A percentile compares a stretch with the other conserved stretches of the same genome.
These are phyloP conservation scores for Claviceps africana DNA, from an alignment of 2,329 filamentous ascomycete species.

Conservation along the genomic window DNA sequence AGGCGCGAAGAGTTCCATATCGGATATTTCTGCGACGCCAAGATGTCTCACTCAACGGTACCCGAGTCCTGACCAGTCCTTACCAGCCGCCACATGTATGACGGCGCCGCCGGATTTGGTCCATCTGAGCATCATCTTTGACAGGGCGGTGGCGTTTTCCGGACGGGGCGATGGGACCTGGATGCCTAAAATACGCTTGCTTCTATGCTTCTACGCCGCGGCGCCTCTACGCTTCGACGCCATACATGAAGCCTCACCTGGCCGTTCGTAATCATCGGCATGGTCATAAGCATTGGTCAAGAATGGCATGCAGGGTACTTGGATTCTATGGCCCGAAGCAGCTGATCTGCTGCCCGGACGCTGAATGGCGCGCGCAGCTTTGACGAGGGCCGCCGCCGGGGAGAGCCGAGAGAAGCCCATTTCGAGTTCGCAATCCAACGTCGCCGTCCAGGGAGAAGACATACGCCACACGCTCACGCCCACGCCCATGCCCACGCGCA, in stretches of 20 bases:
- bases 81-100: not conserved
- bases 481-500: too few relatives aligned
- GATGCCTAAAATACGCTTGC: not conserved
- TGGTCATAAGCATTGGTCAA: not conserved
- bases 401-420: not conserved
- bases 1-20: not conserved
- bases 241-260: not conserved
- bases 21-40: not conserved
- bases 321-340: not conserved
- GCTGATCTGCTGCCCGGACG: not conserved
- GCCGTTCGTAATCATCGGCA: not conserved
- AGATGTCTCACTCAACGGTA: too few relatives aligned
- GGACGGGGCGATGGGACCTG: not conserved
- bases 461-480: too few relatives aligned
- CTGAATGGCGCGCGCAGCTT: too few relatives aligned
- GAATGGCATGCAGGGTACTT: not conserved
- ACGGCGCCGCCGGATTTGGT: not conserved
- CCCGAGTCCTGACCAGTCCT: not conserved
- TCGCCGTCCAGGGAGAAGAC: too few relatives aligned
- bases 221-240: not conserved
- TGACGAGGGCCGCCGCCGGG: not conserved
- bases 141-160: not conserved
- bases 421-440: too few relatives aligned
- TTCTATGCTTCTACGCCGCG: not conserved
- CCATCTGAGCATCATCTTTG: not conserved